These are phyloP conservation scores for Botrytis porri DNA, from an alignment of 2,329 filamentous ascomycete genomes.

Conservation along the genomic window DNA sequence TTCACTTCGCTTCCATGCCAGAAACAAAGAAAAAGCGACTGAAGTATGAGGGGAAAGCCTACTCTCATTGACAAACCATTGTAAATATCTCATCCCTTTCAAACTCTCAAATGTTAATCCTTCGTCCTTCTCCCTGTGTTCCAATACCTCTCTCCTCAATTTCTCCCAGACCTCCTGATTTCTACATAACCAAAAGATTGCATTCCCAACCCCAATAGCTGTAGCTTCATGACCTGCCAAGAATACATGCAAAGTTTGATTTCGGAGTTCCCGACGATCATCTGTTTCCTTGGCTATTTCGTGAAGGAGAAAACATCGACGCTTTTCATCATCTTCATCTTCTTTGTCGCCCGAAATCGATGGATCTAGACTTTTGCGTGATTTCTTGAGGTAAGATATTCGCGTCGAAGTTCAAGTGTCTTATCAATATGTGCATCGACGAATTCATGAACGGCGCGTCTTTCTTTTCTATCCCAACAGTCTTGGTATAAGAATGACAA, in stretches of 20 bases:
- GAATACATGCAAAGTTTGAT: slow-evolving; percentile 38
- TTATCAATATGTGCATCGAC: background rate
- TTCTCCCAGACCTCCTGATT: slow-evolving; percentile 35
- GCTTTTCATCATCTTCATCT: background rate
- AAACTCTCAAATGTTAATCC: slow-evolving; percentile 43
- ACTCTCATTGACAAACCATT: background rate
- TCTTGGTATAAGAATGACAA: background rate
- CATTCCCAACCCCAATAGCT: slow-evolving; percentile 39
- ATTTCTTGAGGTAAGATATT: background rate
- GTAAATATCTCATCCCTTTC: slow-evolving; percentile 29
- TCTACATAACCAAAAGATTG: slow-evolving; percentile 31
- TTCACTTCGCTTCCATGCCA: too few species aligned
- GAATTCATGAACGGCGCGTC: background rate
- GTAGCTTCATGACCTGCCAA: slow-evolving; percentile 45
- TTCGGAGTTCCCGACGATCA: slow-evolving; percentile 41
- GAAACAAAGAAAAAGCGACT: too few species aligned
- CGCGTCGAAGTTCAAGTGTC: background rate
- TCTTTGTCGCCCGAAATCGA: background rate
- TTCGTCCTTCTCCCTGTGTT: slow-evolving; percentile 37
- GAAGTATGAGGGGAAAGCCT: background rate
- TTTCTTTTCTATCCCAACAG: background rate
- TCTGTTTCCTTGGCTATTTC: slow-evolving; percentile 31
- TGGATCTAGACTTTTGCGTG: too few species aligned
- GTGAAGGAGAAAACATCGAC: background rate
- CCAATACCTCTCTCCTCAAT: slow-evolving; percentile 28